Evolutionary conservation across 2,329 filamentous ascomycete species (phyloP).

Genomic region (Ploettnerulaceae sp.): DNA sequence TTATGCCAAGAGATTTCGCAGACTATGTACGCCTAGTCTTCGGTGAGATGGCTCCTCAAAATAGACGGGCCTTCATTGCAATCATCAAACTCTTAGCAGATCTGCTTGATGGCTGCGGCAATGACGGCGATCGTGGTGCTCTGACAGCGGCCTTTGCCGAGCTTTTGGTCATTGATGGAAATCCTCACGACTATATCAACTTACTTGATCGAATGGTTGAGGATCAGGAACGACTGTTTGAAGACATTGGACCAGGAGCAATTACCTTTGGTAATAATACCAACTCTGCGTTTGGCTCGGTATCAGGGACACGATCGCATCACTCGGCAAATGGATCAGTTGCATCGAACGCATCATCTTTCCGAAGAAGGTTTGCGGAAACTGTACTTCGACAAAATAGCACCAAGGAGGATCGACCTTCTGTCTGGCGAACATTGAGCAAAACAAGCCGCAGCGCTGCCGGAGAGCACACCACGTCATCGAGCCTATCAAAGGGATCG

Average conservation of each 20-base stretch:
- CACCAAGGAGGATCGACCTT: conserved; percentile 65
- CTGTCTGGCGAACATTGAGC: conserved; percentile 83
- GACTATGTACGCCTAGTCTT: conserved; percentile 63
- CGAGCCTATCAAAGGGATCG: conserved; percentile 62
- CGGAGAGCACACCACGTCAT: conserved; percentile 46
- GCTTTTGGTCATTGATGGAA: conserved; percentile 71
- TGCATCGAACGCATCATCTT: conserved; percentile 79
- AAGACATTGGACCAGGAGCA: conserved; percentile 46
- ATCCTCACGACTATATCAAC: conserved; percentile 79
- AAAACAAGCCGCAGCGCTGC: conserved; percentile 64
- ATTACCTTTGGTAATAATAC: conserved; percentile 20
- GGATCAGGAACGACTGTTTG: conserved; percentile 85
- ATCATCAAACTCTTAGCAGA: conserved; percentile 84
- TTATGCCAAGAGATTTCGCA: conserved; percentile 67
- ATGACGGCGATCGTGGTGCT: conserved; percentile 84
- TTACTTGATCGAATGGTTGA: conserved; percentile 84
- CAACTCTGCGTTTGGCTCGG: conserved; percentile 25
- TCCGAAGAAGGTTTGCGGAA: conserved; percentile 79
- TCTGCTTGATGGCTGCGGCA: conserved; percentile 81
- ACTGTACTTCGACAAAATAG: conserved; percentile 72
- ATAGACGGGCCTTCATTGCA: conserved; percentile 72
- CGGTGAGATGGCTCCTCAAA: conserved; percentile 62
- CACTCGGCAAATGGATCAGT: conserved; percentile 57
- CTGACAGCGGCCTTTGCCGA: conserved; percentile 87
- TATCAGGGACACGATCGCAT: conserved; percentile 27